Base-by-base conservation (phyloP, 805 yeast genomes). In the Metschnikowia borealis region DNA sequence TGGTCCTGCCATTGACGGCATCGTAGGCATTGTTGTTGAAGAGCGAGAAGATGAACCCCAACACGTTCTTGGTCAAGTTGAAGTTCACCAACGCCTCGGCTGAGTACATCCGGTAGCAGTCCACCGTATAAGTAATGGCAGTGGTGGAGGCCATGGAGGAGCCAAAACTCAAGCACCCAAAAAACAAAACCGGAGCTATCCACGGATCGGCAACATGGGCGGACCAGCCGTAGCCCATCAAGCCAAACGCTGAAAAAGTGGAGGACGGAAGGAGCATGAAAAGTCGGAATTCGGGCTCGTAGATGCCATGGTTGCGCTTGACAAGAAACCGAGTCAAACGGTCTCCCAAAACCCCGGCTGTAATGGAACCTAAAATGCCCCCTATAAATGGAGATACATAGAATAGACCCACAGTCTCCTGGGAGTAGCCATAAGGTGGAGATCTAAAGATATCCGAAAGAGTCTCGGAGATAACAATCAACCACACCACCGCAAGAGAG, bases 201-300 rank as follows among this genome's bases (percentile, higher is more conserved):
- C 85, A 80, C 7, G 62, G 54, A 56, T 80, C 81, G 15, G 68
- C 57, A 4, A 62, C 69, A 20, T 69, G 62, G 0, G 81, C 62
- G 2, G 84, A 69, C 85, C 86, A 82, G 4, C 87, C 87, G 59
- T 78, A 82, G 5, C 85, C 87, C 73, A 82, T 76, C 40, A 81
- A 66, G 2, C 86, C 87, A 38, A 79, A 67, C 2, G 78, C 50
- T 10, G 79, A 53, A 50, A 73, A 62, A 17, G 80, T 75, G 0
- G 71, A 63, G 10, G 71, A 61, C 1, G 84, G 84, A 13, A 78
- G 34, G 18, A 80, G 63, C 84, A 81, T 78, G 21, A 81, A 52
- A 34, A 81, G 65, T 32, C 86, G 69, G 60, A 78, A 81, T 61
- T 82, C 87, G 3, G 87, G 86, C 64, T 82, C 87, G 62, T 82